Evolutionary conservation across 345 rosid species (phyloP), one percentile per base, ranked within the genome.

Genomic region (Orychophragmus violaceus): DNA sequence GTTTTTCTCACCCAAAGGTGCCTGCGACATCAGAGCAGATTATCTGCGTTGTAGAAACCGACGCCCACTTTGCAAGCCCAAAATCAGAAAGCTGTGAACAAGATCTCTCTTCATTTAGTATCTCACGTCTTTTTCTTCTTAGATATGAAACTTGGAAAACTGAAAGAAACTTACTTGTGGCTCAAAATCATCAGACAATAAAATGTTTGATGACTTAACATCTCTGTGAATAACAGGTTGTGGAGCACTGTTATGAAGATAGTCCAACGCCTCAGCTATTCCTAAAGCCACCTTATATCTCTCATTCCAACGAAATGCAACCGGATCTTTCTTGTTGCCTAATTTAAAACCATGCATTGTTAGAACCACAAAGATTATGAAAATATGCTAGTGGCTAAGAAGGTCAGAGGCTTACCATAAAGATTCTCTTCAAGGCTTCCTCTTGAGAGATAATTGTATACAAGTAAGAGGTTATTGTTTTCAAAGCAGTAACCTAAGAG

Each of bases 391-490:
- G 0, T 48, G 33, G 48, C 45, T 30, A 24, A 37, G 3, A 56
- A 48, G 23, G 44, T 14, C 10, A 49, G 68, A 60, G 18, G 50
- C 74, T 46, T 80, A 95, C 99, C 91, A 37, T 91, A 88, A 64
- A 95, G 97, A 65, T 91, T 91, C 75, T 95, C 95, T 77, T 95
- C 97, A 16, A 95, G 89, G 77, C 95, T 89, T 81, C 99, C 97
- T 82, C 95, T 86, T 21, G 91, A 77, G 68, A 95, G 78, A 69
- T 84, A 85, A 67, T 91, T 88, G 44, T 95, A 89, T 28, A 89
- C 96, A 45, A 91, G 77, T 61, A 89, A 80, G 29, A 91, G 78
- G 37, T 82, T 84, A 66, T 58, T 62, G 68, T 77, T 72, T 69
- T 88, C 99, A 48, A 77, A 83, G 80, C 95, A 95, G 46, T 90